These are phyloP conservation scores for Ulmus americana DNA, from an alignment of 331 rosid species.

Conservation along the genomic window DNA sequence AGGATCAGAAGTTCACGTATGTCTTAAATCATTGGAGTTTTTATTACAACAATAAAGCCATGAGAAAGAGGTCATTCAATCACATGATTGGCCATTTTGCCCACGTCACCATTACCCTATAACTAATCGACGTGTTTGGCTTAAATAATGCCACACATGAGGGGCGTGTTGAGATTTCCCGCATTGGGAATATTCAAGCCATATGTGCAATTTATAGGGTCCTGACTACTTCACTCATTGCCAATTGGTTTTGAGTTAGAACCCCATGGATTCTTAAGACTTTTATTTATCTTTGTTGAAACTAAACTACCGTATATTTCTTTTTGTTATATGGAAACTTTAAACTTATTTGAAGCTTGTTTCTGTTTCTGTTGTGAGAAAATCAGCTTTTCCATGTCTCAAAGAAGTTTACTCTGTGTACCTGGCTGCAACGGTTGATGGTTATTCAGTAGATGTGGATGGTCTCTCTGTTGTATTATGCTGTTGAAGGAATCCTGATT, in stretches of 20 bases:
- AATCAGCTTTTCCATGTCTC: neutral
- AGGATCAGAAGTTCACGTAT: neutral
- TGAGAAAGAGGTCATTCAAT: too few species aligned
- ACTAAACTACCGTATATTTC: neutral
- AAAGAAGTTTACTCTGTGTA: neutral
- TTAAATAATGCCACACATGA: too few species aligned
- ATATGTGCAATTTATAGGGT: too few species aligned
- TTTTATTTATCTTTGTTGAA: neutral
- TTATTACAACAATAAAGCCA: too few species aligned
- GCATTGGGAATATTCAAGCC: too few species aligned
- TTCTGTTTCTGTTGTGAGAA: conserved; percentile 14
- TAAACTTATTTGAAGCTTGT: conserved; percentile 20
- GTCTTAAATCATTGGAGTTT: neutral
- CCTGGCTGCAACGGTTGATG: conserved; percentile 20
- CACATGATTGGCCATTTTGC: too few species aligned
- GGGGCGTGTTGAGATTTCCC: too few species aligned
- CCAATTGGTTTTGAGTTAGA: too few species aligned
- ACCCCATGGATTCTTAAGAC: neutral
- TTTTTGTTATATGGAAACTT: conserved; percentile 24
- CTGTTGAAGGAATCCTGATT: conserved; percentile 30
- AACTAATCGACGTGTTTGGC: too few species aligned
- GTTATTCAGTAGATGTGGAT: conserved; percentile 8
- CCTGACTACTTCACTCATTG: too few species aligned
- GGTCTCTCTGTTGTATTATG: conserved; percentile 15
- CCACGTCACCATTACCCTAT: too few species aligned